Evolutionary conservation across 2,329 filamentous ascomycete species (phyloP).

Genomic region (Cercospora sesami): DNA sequence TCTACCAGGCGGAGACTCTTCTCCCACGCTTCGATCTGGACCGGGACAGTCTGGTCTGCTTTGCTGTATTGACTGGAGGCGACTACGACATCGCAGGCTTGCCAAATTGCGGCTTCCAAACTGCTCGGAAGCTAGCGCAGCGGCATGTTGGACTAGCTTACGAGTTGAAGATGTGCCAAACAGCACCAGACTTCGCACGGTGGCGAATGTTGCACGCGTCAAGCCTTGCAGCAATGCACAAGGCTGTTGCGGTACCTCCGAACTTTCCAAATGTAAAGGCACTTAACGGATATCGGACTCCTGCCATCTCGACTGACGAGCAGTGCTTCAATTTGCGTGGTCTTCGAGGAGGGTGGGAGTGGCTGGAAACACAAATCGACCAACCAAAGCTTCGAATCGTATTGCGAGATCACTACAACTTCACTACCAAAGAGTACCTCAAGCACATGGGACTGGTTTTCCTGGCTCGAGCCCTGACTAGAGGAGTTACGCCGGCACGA

Average conservation of each 20-base stretch:
- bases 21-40: conserved; percentile 36
- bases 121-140: conserved; percentile 35
- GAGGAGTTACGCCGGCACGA: conserved; percentile 17
- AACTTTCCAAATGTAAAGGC: conserved; percentile 33
- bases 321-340: conserved; percentile 34
- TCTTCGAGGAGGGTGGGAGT: conserved; percentile 37
- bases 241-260: conserved; percentile 21
- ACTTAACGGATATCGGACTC: conserved; percentile 42
- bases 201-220: background rate
- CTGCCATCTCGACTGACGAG: conserved; percentile 39
- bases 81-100: conserved; percentile 45
- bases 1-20: conserved; percentile 39
- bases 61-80: conserved; percentile 45
- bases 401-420: conserved; percentile 42
- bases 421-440: conserved; percentile 42
- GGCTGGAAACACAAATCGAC: conserved; percentile 35
- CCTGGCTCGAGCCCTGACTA: conserved; percentile 34
- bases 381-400: conserved; percentile 40
- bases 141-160: conserved; percentile 39
- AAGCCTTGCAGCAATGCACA: background rate
- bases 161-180: conserved; percentile 30
- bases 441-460: conserved; percentile 43
- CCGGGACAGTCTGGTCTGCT: conserved; percentile 42
- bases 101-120: conserved; percentile 39
- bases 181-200: conserved; percentile 33